These are phyloP conservation scores for Chytriomyces sp. DNA, from an alignment of 192 early-diverging fungal genomes.

Conservation along the genomic window DNA sequence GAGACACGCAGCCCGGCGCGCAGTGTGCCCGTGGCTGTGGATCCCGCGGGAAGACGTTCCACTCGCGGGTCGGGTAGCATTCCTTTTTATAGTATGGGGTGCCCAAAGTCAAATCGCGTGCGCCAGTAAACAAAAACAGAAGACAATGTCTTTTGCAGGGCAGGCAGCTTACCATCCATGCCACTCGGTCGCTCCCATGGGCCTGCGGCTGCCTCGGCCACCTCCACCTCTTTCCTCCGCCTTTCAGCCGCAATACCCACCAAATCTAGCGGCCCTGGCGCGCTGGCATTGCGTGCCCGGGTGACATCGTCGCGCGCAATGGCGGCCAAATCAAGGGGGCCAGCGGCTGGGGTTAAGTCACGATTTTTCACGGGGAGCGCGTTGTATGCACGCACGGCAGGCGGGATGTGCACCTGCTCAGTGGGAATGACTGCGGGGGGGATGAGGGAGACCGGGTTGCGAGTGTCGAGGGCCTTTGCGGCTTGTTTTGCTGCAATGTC, in stretches of 20 bases:
- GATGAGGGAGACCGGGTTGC: not conserved
- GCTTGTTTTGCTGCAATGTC: not conserved
- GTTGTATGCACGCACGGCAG: not conserved
- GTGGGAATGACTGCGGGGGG: not conserved
- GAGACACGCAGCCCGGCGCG: conserved; percentile 1
- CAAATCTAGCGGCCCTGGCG: no score
- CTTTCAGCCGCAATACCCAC: no score
- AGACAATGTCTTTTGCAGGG: no score
- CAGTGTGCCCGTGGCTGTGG: not conserved
- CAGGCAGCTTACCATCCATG: no score
- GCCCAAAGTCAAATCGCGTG: not conserved
- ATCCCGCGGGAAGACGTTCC: not conserved
- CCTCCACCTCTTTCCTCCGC: not conserved
- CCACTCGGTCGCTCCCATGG: not conserved
- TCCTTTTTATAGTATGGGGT: not conserved
- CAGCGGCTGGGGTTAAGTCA: not conserved
- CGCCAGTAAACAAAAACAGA: no score
- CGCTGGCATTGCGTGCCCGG: no score
- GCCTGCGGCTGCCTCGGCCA: not conserved
- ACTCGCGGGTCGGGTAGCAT: conserved; percentile 3
- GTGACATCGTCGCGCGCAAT: not conserved
- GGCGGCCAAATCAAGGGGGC: not conserved
- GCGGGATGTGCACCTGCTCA: not conserved
- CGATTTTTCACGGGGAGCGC: not conserved
- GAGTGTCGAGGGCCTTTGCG: not conserved